Percentiles rank a stretch among this genome's conserved stretches.
These are phyloP conservation scores for Volvariella volvacea DNA, from an alignment of 1,284 basidiomycete species.

Conservation along the genomic window DNA sequence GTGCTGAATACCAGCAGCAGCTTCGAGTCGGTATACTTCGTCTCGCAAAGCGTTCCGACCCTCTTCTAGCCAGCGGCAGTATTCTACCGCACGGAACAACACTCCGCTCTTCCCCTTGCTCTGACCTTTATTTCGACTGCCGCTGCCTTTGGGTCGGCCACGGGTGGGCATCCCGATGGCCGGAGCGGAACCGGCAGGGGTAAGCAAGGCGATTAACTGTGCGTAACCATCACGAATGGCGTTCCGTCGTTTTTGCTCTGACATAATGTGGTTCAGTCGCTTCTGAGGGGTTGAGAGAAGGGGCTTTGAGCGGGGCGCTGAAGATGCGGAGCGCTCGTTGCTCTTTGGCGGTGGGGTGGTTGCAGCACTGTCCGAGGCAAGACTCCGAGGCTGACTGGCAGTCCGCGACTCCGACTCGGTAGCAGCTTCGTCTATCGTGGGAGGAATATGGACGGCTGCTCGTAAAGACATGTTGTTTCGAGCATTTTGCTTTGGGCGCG, in stretches of 20 bases:
- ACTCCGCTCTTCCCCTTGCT: constrained; percentile 79
- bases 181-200: constrained; percentile 58
- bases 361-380: constrained; percentile 24
- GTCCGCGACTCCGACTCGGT: constrained; percentile 15
- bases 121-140: constrained; percentile 55
- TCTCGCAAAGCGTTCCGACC: constrained; percentile 54
- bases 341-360: constrained; percentile 14
- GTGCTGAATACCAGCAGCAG: constrained; percentile 35
- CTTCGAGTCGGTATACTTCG: constrained; percentile 58
- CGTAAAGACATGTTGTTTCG: constrained; percentile 23
- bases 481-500: constrained; percentile 19
- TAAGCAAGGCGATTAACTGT: constrained; percentile 70
- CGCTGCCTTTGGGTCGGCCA: constrained; percentile 75
- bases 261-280: constrained; percentile 90
- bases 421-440: constrained; percentile 11
- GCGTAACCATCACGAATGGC: constrained; percentile 88
- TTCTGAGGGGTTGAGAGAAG: constrained; percentile 82
- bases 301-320: constrained; percentile 37
- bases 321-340: constrained; percentile 7
- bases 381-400: constrained; percentile 21
- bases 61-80: constrained; percentile 71
- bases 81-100: constrained; percentile 73
- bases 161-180: constrained; percentile 68
- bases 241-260: constrained; percentile 85
- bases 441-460: constrained; percentile 13